Evolutionary conservation across 495 filamentous ascomycete species (phyloP).

Genomic region (Jackrogersella multiformis): DNA sequence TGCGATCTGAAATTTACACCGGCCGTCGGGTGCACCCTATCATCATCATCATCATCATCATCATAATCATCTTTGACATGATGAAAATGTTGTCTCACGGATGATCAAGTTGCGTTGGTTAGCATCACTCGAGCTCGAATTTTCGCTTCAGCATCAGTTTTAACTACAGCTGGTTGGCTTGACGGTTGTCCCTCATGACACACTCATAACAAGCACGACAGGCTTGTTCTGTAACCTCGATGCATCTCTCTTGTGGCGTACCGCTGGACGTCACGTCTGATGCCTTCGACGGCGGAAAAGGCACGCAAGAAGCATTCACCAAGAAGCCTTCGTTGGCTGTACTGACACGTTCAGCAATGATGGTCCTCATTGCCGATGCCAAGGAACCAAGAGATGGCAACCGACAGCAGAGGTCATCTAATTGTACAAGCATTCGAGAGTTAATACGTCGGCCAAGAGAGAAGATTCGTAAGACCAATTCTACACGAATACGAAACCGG

Average conservation of each 20-base stretch:
- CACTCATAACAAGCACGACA: slow-evolving; percentile 32
- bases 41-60: too few species aligned
- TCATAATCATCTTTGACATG: slow-evolving; percentile 2
- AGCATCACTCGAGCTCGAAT: slow-evolving; percentile 7
- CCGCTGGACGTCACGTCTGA: slow-evolving; percentile 29
- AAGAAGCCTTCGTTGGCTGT: slow-evolving; percentile 39
- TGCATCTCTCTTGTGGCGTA: slow-evolving; percentile 29
- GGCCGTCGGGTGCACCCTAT: slow-evolving; percentile 12
- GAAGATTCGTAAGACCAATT: slow-evolving; percentile 24
- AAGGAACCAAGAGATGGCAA: slow-evolving; percentile 34
- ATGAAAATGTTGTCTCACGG: slow-evolving; percentile 25
- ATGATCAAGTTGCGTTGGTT: slow-evolving; percentile 18
- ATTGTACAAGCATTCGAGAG: slow-evolving; percentile 29
- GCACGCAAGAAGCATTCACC: slow-evolving; percentile 10
- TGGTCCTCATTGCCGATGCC: slow-evolving; percentile 37
- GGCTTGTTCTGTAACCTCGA: slow-evolving; percentile 28
- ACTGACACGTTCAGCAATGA: slow-evolving; percentile 38
- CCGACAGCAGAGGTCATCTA: slow-evolving; percentile 26
- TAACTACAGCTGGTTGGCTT: slow-evolving; percentile 19
- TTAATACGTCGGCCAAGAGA: slow-evolving; percentile 38
- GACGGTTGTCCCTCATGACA: slow-evolving; percentile 27
- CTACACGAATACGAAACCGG: slow-evolving; percentile 24
- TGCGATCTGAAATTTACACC: slow-evolving; percentile 30
- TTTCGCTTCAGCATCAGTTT: slow-evolving; percentile 4
- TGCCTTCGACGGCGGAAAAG: slow-evolving; percentile 16